phyloP scores from a whole-genome alignment of 768 basidiomycete species.

The Suillus clintonianus region DNA sequence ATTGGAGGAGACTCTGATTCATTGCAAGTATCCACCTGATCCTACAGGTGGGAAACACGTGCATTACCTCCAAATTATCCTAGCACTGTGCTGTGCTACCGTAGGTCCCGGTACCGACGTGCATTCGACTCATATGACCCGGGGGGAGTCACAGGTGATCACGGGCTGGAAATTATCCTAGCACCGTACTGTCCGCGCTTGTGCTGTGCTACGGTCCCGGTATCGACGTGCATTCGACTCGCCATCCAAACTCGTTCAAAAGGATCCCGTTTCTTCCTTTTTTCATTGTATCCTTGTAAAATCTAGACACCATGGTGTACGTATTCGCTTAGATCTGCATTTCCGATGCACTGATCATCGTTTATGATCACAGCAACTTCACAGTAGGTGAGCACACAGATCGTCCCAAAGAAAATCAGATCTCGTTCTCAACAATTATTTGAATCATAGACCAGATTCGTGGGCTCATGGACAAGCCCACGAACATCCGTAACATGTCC shows the following conservation, averaged over 20 bases:
- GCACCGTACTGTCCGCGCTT: too few relatives aligned
- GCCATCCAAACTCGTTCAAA: slow-evolving; percentile 10
- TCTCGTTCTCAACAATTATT: background rate
- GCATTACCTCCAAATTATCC: too few relatives aligned
- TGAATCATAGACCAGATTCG: slow-evolving; percentile 74
- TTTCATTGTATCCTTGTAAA: slow-evolving; percentile 33
- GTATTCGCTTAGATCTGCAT: slow-evolving; percentile 33
- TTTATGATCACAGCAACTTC: slow-evolving; percentile 67
- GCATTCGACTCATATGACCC: too few relatives aligned
- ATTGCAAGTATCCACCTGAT: too few relatives aligned
- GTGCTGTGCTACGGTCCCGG: slow-evolving; percentile 24
- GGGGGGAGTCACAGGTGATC: too few relatives aligned
- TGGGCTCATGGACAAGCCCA: slow-evolving; percentile 83
- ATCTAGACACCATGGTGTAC: slow-evolving; percentile 79
- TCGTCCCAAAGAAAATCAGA: background rate
- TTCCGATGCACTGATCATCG: slow-evolving; percentile 29
- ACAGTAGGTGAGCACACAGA: slow-evolving; percentile 67
- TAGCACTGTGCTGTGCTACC: too few relatives aligned
- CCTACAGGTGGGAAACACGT: too few relatives aligned
- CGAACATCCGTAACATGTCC: slow-evolving; percentile 95
- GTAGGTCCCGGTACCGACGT: too few relatives aligned
- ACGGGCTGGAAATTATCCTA: too few relatives aligned
- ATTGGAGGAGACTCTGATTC: too few relatives aligned
- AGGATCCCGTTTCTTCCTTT: slow-evolving; percentile 19
- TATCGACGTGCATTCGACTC: slow-evolving; percentile 22